Evolutionary conservation across 2,329 filamentous ascomycete species (phyloP).

Genomic region (Pochonia chlamydosporia): DNA sequence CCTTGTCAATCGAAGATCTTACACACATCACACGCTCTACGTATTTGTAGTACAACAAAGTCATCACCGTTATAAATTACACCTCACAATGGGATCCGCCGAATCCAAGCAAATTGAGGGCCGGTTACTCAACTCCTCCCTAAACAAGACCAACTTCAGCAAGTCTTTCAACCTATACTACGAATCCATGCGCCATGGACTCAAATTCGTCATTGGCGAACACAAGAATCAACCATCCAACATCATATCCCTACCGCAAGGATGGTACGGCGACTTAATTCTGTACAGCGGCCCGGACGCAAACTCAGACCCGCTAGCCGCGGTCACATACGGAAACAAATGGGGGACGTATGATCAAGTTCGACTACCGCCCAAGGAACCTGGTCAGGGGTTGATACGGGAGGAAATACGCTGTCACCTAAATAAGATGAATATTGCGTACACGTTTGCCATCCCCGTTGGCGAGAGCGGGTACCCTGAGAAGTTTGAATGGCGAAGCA

Average conservation of each 20-base stretch:
- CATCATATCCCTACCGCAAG: constrained; percentile 6
- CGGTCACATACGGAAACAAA: constrained; percentile 2
- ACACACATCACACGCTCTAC: background rate
- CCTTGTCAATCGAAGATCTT: background rate
- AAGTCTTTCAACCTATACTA: constrained; percentile 10
- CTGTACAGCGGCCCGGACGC: constrained; percentile 10
- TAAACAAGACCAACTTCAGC: constrained; percentile 6
- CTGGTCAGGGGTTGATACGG: constrained; percentile 3
- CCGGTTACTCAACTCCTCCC: constrained; percentile 1
- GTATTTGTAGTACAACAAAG: background rate
- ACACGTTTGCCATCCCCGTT: constrained; percentile 26
- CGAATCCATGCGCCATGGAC: constrained; percentile 2
- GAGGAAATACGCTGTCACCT: constrained; percentile 9
- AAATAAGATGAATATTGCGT: constrained; percentile 9
- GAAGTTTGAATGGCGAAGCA: constrained; percentile 38
- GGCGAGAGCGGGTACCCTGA: constrained; percentile 20
- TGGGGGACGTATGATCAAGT: constrained; percentile 9
- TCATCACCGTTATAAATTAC: background rate
- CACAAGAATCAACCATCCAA: constrained; percentile 6
- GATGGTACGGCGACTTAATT: constrained; percentile 11
- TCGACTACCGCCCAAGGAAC: constrained; percentile 9
- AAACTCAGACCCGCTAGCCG: constrained; percentile 5
- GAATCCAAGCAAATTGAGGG: constrained; percentile 11
- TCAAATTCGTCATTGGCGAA: constrained; percentile 9
- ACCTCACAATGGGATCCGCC: constrained; percentile 10